Percentiles rank a stretch among this genome's conserved stretches.
Conservation (phyloP, 352 stramenopile species). For the Pythium phragmiticola region DNA sequence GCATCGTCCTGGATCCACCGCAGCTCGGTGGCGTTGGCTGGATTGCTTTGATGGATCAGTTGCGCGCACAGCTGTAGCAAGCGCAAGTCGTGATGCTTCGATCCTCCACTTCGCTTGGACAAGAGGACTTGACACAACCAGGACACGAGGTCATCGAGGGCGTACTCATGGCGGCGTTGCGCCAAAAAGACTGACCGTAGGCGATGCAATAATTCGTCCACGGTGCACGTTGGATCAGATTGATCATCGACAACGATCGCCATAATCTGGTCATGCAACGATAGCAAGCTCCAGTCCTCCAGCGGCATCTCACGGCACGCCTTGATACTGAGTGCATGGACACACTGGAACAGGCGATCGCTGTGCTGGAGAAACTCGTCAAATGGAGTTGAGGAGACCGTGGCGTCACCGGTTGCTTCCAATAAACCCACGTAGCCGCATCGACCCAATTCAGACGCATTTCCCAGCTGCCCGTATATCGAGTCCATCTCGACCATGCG, state of each 20-base stretch:
- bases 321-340: constrained; percentile 45
- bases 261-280: constrained; percentile 57
- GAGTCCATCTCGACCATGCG: constrained; percentile 61
- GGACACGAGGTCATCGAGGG: constrained; percentile 53
- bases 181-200: constrained; percentile 52
- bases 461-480: constrained; percentile 53
- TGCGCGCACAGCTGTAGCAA: constrained; percentile 48
- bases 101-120: background rate
- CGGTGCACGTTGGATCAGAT: background rate
- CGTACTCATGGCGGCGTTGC: constrained; percentile 36
- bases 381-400: constrained; percentile 36
- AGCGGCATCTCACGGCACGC: constrained; percentile 42
- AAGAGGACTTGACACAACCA: constrained; percentile 40
- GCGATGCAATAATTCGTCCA: constrained; percentile 33
- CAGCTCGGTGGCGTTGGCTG: constrained; percentile 34
- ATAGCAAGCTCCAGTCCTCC: constrained; percentile 55
- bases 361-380: constrained; percentile 49
- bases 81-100: background rate
- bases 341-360: constrained; percentile 61
- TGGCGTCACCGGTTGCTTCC: background rate
- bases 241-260: constrained; percentile 31
- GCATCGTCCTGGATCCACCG: constrained; percentile 69
- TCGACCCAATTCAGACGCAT: constrained; percentile 50
- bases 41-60: constrained; percentile 64
- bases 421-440: constrained; percentile 16